Base-by-base conservation (phyloP, 2,329 filamentous ascomycete genomes). In the Xylariaceae sp. region DNA sequence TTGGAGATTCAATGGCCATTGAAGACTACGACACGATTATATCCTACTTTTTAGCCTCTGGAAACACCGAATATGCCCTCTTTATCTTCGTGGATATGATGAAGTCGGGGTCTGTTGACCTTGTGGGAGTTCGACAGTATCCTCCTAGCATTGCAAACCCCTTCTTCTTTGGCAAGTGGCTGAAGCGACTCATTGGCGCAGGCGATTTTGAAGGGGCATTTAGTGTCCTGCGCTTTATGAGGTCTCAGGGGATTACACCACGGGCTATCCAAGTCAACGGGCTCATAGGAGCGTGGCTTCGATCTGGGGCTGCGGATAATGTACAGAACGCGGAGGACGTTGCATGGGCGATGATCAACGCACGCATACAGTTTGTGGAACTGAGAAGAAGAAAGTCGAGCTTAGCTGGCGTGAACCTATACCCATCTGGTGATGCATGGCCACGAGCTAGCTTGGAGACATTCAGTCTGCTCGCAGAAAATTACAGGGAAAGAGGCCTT, bases 71-170 rank as follows among this genome's bases (percentile, higher is more conserved):
- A 58, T 81, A 87, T 58, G 91, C 90, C 1, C 80, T 94, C 52
- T 84, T 86, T 50, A 85, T 91, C 0, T 96, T 96, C 72, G 90
- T 89, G 65, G 91, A 96, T 71, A 96, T 96, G 92, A 92, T 96
- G 86, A 84, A 86, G 55, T 82, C 84, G 3, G 82, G 82, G 4
- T 70, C 78, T 40, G 72, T 85, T 51, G 78, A 84, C 54, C 67
- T 84, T 45, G 76, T 75, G 48, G 76, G 75, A 55, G 69, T 65
- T 46, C 65, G 68, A 6, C 71, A 67, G 47, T 73, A 85, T 53
- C 82, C 83, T 1, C 75, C 77, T 1, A 74, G 77, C 7, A 73
- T 86, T 34, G 78, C 77, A 46, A 95, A 96, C 72, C 87, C 88
- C 61, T 94, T 92, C 74, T 91, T 96, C 73, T 89, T 92, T 64